phyloP scores from a whole-genome alignment of 2,329 filamentous ascomycete genomes.

The Fusarium multiceps region DNA sequence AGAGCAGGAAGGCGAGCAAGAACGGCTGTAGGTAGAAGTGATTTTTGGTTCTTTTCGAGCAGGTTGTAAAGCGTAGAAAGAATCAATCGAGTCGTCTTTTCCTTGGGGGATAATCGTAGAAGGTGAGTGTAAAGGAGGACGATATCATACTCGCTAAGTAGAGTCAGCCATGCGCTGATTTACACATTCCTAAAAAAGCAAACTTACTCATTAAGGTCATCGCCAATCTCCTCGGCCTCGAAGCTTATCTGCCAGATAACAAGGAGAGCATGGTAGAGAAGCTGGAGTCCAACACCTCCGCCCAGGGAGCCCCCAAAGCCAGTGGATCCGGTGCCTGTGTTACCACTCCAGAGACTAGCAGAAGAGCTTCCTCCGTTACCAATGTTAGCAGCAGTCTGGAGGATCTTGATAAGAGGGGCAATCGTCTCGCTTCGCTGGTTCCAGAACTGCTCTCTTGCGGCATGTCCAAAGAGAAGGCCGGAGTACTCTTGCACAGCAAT shows the following conservation, averaged over 20 bases:
- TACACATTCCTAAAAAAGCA: conserved; percentile 47
- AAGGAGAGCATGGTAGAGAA: conserved; percentile 92
- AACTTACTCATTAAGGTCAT: conserved; percentile 85
- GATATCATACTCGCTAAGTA: conserved; percentile 82
- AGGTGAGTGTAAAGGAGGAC: conserved; percentile 92
- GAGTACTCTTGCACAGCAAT: conserved; percentile 96
- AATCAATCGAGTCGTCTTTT: conserved; percentile 94
- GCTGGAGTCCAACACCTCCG: conserved; percentile 88
- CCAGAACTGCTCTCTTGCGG: conserved; percentile 88
- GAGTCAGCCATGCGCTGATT: conserved; percentile 25
- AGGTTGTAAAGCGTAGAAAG: conserved; percentile 92
- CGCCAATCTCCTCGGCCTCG: conserved; percentile 78
- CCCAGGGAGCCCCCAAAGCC: conserved; percentile 73
- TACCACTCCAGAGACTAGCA: conserved; percentile 71
- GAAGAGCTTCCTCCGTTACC: conserved; percentile 72
- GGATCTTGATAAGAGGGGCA: conserved; percentile 82
- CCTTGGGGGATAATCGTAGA: conserved; percentile 91
- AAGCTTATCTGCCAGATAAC: conserved; percentile 98
- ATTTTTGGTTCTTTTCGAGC: conserved; percentile 74
- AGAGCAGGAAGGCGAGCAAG: conserved; percentile 81
- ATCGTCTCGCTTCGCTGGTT: conserved; percentile 87
- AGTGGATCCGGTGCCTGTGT: conserved; percentile 63
- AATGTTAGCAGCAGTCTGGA: conserved; percentile 80
- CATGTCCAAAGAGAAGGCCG: conserved; percentile 78
- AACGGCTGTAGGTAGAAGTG: conserved; percentile 84